Conservation (phyloP, 306 rosid species). For the Cucumis melo region DNA sequence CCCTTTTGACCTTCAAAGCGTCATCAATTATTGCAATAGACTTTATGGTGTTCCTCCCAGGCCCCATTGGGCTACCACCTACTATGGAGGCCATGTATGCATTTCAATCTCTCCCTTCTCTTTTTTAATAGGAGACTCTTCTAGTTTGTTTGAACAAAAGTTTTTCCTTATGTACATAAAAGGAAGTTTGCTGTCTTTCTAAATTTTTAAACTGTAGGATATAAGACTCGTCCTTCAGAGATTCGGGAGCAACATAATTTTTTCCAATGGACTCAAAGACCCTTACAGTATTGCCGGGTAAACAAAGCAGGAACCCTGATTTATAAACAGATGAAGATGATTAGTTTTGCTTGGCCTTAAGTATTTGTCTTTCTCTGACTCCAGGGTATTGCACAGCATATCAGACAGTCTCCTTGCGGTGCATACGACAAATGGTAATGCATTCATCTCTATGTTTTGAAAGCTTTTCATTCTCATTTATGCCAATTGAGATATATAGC, state of each 20-base stretch:
- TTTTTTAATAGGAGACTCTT: not conserved
- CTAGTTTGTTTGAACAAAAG: not conserved
- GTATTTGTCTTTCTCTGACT: not conserved
- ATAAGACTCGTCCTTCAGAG: constrained; percentile 29
- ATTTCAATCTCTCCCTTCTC: not conserved
- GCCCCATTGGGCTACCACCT: constrained; percentile 44
- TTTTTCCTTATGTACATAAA: not conserved
- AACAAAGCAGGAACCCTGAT: not conserved
- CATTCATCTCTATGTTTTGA: not conserved
- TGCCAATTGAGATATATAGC: not conserved
- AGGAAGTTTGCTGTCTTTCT: not conserved
- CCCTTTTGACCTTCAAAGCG: constrained; percentile 11
- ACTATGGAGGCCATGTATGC: constrained; percentile 63
- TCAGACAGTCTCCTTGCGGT: constrained; percentile 34
- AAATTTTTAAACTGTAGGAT: constrained; percentile 23
- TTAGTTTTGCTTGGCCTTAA: not conserved
- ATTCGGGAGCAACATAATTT: constrained; percentile 54
- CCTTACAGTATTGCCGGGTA: constrained; percentile 59
- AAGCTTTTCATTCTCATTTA: not conserved
- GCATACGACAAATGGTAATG: constrained; percentile 4
- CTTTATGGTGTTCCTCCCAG: constrained; percentile 44
- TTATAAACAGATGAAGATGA: not conserved
- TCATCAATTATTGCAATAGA: constrained; percentile 10
- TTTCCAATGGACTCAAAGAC: constrained; percentile 62
- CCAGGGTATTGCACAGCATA: constrained; percentile 34